These are phyloP conservation scores for Sutorius australiensis DNA, from an alignment of 768 basidiomycete species.

Conservation along the genomic window DNA sequence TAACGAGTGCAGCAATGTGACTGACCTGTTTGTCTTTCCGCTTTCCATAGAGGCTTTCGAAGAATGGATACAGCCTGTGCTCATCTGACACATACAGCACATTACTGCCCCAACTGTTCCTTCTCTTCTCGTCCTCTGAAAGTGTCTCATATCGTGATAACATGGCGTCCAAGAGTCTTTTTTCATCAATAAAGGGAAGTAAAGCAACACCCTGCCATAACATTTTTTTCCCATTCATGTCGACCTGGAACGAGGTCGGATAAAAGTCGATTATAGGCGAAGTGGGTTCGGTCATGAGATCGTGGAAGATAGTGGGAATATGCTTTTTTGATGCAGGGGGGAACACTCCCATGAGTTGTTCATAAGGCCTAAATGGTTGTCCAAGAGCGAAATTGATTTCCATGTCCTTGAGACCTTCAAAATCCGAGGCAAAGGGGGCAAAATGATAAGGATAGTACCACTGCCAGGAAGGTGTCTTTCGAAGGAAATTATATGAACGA, in stretches of 20 bases:
- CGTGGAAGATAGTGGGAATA: constrained; percentile 82
- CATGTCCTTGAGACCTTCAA: constrained; percentile 73
- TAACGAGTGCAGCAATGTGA: constrained; percentile 3
- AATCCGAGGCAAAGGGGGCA: constrained; percentile 96
- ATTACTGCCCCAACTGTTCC: constrained; percentile 84
- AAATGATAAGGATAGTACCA: constrained; percentile 99
- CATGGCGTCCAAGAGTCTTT: constrained; percentile 83
- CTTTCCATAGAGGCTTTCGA: constrained; percentile 89
- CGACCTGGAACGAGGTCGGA: constrained; percentile 85
- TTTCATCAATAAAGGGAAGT: constrained; percentile 91
- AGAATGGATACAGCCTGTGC: constrained; percentile 81
- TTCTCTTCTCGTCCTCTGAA: constrained; percentile 72
- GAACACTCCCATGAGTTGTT: constrained; percentile 98
- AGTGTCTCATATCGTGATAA: constrained; percentile 57
- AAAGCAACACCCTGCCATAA: constrained; percentile 98
- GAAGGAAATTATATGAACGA: constrained; percentile 18
- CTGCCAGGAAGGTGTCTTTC: constrained; percentile 88
- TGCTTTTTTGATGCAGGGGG: constrained; percentile 84
- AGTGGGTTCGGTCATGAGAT: constrained; percentile 78
- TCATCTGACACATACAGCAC: constrained; percentile 80
- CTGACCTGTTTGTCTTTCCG: constrained; percentile 73
- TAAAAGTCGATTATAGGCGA: constrained; percentile 98
- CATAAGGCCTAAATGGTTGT: constrained; percentile 92
- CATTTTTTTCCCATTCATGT: constrained; percentile 99
- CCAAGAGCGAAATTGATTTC: constrained; percentile 76